phyloP scores from a whole-genome alignment of 78 protist genomes.

The Dictyostelium citrinum region DNA sequence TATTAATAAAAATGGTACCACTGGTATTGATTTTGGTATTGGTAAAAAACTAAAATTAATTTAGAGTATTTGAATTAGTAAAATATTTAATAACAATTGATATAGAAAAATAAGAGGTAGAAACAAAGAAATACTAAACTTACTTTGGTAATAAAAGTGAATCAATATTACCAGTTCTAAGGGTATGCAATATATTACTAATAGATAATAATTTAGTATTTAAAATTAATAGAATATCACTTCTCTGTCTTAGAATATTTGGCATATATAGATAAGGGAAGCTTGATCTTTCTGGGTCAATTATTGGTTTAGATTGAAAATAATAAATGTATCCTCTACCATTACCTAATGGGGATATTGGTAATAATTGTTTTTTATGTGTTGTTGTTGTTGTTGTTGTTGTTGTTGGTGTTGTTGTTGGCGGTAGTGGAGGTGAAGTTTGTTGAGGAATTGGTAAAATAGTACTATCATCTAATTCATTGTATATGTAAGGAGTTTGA shows the following conservation, averaged over 20 bases:
- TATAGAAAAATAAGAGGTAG: not conserved
- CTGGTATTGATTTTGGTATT: constrained; percentile 42
- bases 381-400: not conserved
- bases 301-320: not conserved
- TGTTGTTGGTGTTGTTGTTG: not conserved
- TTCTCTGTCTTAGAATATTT: constrained; percentile 31
- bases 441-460: not conserved
- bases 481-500: constrained; percentile 1
- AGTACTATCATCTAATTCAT: not conserved
- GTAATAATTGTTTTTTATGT: not conserved
- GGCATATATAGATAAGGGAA: constrained; percentile 52
- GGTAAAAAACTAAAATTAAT: constrained; percentile 13
- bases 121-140: not conserved
- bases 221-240: constrained; percentile 18
- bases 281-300: constrained; percentile 2
- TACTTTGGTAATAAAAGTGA: constrained; percentile 40
- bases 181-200: constrained; percentile 14
- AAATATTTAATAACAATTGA: too few relatives aligned
- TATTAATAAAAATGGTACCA: constrained; percentile 52
- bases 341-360: not conserved
- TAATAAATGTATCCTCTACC: not conserved
- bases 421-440: not conserved
- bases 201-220: constrained; percentile 11
- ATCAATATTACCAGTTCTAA: constrained; percentile 46
- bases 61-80: not conserved